A percentile compares a stretch with the other conserved stretches of the same genome.
These are phyloP conservation scores for Candida ipomoeae DNA, from an alignment of 805 yeast genomes.

Conservation along the genomic window DNA sequence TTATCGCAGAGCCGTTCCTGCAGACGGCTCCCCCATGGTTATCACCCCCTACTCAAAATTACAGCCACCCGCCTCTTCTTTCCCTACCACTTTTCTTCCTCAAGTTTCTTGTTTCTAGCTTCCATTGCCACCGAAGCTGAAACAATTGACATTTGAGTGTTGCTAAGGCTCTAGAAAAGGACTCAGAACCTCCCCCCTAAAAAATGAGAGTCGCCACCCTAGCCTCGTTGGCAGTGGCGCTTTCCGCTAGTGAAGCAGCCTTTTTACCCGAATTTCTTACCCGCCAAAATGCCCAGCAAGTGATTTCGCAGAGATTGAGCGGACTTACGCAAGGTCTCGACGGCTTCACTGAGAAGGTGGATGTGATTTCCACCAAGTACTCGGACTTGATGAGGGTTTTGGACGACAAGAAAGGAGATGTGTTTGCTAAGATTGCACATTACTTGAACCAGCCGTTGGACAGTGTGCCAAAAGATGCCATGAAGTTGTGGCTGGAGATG, in stretches of 20 bases:
- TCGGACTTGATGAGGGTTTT: slow-evolving; percentile 13
- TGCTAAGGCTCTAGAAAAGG: neutral
- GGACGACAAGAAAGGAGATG: slow-evolving; percentile 17
- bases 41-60: neutral
- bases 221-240: slow-evolving; percentile 11
- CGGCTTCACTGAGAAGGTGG: slow-evolving; percentile 9
- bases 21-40: neutral
- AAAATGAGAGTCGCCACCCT: slow-evolving; percentile 10
- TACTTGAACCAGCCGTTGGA: slow-evolving; percentile 50
- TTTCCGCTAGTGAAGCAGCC: slow-evolving; percentile 15
- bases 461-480: slow-evolving; percentile 45
- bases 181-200: neutral
- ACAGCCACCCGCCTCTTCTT: neutral
- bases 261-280: slow-evolving; percentile 10
- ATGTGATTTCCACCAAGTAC: slow-evolving; percentile 11
- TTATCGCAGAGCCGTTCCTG: slow-evolving; percentile 5
- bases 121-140: neutral
- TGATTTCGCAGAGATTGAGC: slow-evolving; percentile 8
- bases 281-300: slow-evolving; percentile 11
- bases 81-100: slow-evolving; percentile 1
- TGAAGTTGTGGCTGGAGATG: slow-evolving; percentile 61
- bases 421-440: slow-evolving; percentile 47
- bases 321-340: slow-evolving; percentile 9
- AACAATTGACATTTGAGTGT: neutral
- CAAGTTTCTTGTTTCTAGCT: neutral